phyloP scores from a whole-genome alignment of 805 yeast genomes.

The Metschnikowia bowlesiae region DNA sequence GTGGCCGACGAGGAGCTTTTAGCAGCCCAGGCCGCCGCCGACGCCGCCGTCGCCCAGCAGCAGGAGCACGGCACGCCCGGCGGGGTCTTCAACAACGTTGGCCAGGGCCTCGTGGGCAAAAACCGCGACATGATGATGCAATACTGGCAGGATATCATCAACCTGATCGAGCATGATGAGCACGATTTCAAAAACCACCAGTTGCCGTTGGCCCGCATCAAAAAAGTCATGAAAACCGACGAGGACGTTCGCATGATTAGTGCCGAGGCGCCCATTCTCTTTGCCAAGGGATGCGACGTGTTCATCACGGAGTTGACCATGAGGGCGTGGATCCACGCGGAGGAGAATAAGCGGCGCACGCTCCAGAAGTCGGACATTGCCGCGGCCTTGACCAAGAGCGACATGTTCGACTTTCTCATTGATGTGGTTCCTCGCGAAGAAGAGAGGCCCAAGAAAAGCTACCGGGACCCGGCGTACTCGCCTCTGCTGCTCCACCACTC shows the following conservation, averaged over 20 bases:
- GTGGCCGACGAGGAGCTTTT: slow-evolving; percentile 40
- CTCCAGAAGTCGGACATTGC: slow-evolving; percentile 92
- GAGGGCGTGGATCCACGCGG: slow-evolving; percentile 99
- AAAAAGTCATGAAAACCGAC: slow-evolving; percentile 97
- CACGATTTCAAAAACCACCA: slow-evolving; percentile 94
- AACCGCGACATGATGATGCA: slow-evolving; percentile 88
- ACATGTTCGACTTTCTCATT: slow-evolving; percentile 95
- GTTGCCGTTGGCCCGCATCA: slow-evolving; percentile 91
- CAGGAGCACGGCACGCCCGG: slow-evolving; percentile 41
- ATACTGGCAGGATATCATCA: slow-evolving; percentile 97
- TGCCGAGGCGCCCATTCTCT: slow-evolving; percentile 96
- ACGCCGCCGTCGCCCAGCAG: slow-evolving; percentile 44
- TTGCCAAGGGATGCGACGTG: slow-evolving; percentile 97
- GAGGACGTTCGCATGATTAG: slow-evolving; percentile 96
- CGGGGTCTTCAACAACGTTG: slow-evolving; percentile 82
- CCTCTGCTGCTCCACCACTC: slow-evolving; percentile 11
- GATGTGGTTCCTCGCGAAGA: slow-evolving; percentile 94
- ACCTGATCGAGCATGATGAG: slow-evolving; percentile 80
- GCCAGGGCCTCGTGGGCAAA: slow-evolving; percentile 48
- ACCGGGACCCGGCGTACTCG: slow-evolving; percentile 22
- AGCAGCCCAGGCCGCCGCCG: slow-evolving; percentile 46
- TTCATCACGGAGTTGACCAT: slow-evolving; percentile 95
- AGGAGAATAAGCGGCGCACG: slow-evolving; percentile 91
- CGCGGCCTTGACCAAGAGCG: slow-evolving; percentile 88
- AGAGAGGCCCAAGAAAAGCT: slow-evolving; percentile 50